Base-by-base conservation (phyloP, 2,329 filamentous ascomycete species). In the Fusarium nurragi region DNA sequence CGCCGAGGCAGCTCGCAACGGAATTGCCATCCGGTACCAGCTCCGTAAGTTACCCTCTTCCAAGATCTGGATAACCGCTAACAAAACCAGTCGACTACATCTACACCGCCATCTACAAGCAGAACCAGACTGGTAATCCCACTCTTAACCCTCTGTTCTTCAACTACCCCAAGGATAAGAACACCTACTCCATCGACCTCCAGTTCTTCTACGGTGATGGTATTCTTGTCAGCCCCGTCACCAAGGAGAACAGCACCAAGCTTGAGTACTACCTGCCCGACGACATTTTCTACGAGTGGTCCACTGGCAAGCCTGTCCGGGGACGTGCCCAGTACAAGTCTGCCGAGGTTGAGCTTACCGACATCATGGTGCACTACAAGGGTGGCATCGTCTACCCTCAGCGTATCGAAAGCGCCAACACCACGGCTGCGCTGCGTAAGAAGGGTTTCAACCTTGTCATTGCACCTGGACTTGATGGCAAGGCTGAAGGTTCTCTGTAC, bases 121-220 rank as follows among this genome's bases (percentile, higher is more conserved):
- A 91, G 74, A 83, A 81, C 28, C 71, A 80, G 32, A 83, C 83
- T 8, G 91, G 91, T 22, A 84, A 83, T 1, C 90, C 91, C 0
- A 78, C 88, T 60, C 79, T 92, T 46, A 88, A 87, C 72, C 90
- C 91, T 0, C 75, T 92, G 54, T 92, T 90, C 78, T 93, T 88
- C 77, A 74, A 87, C 25, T 93, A 92, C 68, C 90, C 81, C 5
- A 44, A 75, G 12, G 82, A 84, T 46, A 47, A 72, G 21, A 76
- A 76, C 37, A 80, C 80, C 0, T 83, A 78, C 41, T 74, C 63
- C 3, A 75, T 83, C 5, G 80, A 84, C 25, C 72, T 77, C 21
- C 83, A 84, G 65, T 84, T 80, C 71, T 79, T 84, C 67, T 82
- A 79, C 60, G 83, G 82, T 0, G 72, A 78, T 8, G 77, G 76